phyloP scores from a whole-genome alignment of 2,329 filamentous ascomycete genomes.

The Kalaharituber pfeilii region DNA sequence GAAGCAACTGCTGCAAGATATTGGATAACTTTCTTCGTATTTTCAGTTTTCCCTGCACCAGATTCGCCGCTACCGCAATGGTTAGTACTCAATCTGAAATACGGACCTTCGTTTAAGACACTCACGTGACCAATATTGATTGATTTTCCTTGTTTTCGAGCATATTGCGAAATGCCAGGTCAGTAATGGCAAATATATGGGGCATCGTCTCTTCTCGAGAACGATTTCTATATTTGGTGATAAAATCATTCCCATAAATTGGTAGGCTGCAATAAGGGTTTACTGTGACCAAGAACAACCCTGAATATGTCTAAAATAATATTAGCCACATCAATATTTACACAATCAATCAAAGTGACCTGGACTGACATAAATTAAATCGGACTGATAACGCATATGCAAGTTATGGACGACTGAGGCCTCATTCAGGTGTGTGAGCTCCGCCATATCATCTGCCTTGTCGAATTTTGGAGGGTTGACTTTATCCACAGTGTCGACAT shows the following conservation, averaged over 20 bases:
- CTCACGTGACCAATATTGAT: constrained; percentile 79
- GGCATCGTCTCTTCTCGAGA: constrained; percentile 87
- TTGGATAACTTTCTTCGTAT: constrained; percentile 98
- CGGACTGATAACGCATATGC: constrained; percentile 82
- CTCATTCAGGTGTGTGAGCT: constrained; percentile 93
- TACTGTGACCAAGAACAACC: constrained; percentile 87
- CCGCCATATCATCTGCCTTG: constrained; percentile 98
- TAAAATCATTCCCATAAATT: constrained; percentile 90
- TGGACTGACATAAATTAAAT: constrained; percentile 62
- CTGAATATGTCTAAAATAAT: constrained; percentile 62
- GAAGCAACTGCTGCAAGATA: constrained; percentile 88
- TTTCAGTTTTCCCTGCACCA: constrained; percentile 94
- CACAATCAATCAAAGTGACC: not conserved
- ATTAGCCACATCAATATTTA: constrained; percentile 1
- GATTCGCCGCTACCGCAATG: constrained; percentile 53
- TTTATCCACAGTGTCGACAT: constrained; percentile 80
- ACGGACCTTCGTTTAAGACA: constrained; percentile 11
- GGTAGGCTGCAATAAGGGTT: constrained; percentile 91
- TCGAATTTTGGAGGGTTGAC: constrained; percentile 99
- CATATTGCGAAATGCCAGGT: constrained; percentile 86
- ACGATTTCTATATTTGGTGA: constrained; percentile 93
- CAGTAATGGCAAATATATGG: constrained; percentile 94
- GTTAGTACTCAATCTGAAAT: constrained; percentile 6
- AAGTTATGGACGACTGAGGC: constrained; percentile 95
- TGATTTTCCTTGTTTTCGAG: constrained; percentile 93